Conservation (phyloP, 345 rosid genomes). For the Mercurialis annua region DNA sequence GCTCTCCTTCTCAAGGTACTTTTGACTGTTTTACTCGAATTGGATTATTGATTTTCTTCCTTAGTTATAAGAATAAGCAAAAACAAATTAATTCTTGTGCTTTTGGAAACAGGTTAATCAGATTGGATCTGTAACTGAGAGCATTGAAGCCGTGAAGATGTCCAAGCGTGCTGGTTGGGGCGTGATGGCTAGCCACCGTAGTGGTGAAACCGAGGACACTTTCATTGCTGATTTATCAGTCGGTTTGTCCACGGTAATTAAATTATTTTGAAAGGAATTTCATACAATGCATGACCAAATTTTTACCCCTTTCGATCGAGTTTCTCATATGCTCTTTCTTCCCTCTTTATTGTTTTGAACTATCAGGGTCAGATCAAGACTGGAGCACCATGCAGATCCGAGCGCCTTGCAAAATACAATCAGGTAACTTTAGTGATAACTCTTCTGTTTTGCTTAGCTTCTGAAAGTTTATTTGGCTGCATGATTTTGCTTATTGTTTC, state of each 20-base stretch:
- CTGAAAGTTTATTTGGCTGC: not conserved
- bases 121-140: slow-evolving; percentile 54
- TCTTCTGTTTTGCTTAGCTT: not conserved
- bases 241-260: slow-evolving; percentile 49
- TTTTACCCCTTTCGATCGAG: not conserved
- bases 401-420: slow-evolving; percentile 69
- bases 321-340: not conserved
- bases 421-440: slow-evolving; percentile 36
- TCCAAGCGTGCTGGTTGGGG: slow-evolving; percentile 55
- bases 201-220: slow-evolving; percentile 62
- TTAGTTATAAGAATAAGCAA: not conserved
- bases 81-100: not conserved
- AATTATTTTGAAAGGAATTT: not conserved
- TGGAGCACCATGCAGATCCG: slow-evolving; percentile 72
- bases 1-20: slow-evolving; percentile 56
- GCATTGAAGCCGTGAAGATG: slow-evolving; percentile 55
- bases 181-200: slow-evolving; percentile 55
- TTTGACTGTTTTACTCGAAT: not conserved
- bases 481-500: not conserved
- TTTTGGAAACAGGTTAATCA: slow-evolving; percentile 43
- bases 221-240: slow-evolving; percentile 57
- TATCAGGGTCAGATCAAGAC: slow-evolving; percentile 66
- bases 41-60: not conserved
- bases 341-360: not conserved
- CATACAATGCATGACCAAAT: not conserved